A percentile compares a stretch with the other conserved stretches of the same genome.
Evolutionary conservation across 495 filamentous ascomycete genomes (phyloP).

Genomic region (Podospora pseudopauciseta): DNA sequence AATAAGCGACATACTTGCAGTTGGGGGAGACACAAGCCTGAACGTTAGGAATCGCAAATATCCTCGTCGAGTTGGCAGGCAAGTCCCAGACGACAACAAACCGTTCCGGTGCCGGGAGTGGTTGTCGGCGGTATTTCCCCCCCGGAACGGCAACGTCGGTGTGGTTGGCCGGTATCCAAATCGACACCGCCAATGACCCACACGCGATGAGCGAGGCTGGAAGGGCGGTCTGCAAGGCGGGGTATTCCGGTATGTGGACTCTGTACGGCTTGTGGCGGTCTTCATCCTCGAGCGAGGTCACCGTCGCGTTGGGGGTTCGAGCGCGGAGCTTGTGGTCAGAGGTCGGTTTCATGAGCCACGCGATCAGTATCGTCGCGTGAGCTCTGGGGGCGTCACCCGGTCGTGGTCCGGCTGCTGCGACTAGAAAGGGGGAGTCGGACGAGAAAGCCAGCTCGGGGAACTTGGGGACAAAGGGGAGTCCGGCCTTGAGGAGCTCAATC

Average conservation of each 20-base stretch:
- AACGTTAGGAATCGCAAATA: conserved; percentile 30
- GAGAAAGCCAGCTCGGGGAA: conserved; percentile 32
- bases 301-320: conserved; percentile 17
- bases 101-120: conserved; percentile 18
- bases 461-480: conserved; percentile 30
- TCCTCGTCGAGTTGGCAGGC: conserved; percentile 21
- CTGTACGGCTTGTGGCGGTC: conserved; percentile 28
- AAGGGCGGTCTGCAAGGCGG: conserved; percentile 24
- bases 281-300: conserved; percentile 14
- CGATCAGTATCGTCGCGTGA: conserved; percentile 25
- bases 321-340: conserved; percentile 20
- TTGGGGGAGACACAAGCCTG: conserved; percentile 30
- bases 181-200: conserved; percentile 23
- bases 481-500: conserved; percentile 23
- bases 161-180: conserved; percentile 33
- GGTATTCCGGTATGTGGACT: conserved; percentile 23
- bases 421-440: conserved; percentile 23
- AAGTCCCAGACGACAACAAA: conserved; percentile 31
- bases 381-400: conserved; percentile 25
- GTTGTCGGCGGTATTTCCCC: conserved; percentile 16
- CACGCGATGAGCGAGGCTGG: conserved; percentile 26
- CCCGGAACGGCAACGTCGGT: conserved; percentile 22
- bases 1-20: conserved; percentile 30
- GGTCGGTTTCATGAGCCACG: conserved; percentile 30
- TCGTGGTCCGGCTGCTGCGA: conserved; percentile 29